These are phyloP conservation scores for Boletus albobrunnescens DNA, from an alignment of 1,284 basidiomycete genomes.

Conservation along the genomic window DNA sequence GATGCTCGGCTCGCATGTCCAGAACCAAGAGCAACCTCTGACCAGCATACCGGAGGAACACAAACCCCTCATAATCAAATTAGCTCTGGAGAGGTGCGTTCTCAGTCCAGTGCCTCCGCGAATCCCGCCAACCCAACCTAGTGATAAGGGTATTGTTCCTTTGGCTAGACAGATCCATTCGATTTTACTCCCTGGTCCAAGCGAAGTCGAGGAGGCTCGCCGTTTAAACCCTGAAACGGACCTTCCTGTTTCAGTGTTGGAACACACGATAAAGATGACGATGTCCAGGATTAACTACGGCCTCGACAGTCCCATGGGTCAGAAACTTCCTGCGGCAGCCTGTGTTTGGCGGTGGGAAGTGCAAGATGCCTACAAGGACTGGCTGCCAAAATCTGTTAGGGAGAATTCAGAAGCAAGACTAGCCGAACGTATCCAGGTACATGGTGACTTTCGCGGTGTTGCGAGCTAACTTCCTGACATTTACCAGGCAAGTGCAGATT, in stretches of 20 bases:
- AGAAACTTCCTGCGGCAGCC: constrained; percentile 54
- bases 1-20: constrained; percentile 54
- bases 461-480: constrained; percentile 1
- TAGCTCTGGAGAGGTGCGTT: constrained; percentile 74
- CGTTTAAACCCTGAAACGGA: constrained; percentile 24
- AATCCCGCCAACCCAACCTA: constrained; percentile 30
- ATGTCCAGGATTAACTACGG: constrained; percentile 74
- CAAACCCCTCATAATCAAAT: constrained; percentile 70
- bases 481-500: constrained; percentile 56
- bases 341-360: constrained; percentile 91
- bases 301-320: constrained; percentile 47
- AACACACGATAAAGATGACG: constrained; percentile 56
- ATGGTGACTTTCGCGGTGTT: constrained; percentile 17
- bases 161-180: constrained; percentile 65
- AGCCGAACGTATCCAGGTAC: constrained; percentile 64
- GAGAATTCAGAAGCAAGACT: constrained; percentile 64
- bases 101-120: background rate
- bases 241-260: constrained; percentile 52
- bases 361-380: constrained; percentile 50
- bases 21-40: constrained; percentile 46
- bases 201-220: constrained; percentile 47
- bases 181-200: constrained; percentile 53
- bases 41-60: constrained; percentile 61
- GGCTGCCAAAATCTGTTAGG: constrained; percentile 66
- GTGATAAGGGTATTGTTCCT: constrained; percentile 61